Conservation (phyloP, 2,329 filamentous ascomycete genomes). For the Alternaria longipes region DNA sequence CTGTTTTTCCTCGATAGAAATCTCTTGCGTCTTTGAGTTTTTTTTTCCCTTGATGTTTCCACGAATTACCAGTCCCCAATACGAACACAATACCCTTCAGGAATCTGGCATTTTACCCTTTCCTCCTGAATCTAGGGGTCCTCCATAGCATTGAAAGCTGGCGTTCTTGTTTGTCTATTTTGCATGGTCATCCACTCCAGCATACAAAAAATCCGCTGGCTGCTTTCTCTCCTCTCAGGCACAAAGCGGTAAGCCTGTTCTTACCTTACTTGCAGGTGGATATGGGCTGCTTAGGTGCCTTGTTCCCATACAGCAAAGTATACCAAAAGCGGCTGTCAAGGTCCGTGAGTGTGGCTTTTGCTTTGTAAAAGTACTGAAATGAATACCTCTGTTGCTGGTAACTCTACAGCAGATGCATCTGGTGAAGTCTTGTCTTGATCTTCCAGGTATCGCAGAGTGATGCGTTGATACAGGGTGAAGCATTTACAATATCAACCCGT, state of each 20-base stretch:
- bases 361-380: conserved; percentile 39
- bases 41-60: conserved; percentile 36
- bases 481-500: not conserved
- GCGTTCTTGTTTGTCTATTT: conserved; percentile 38
- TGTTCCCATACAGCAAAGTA: conserved; percentile 20
- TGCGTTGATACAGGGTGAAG: not conserved
- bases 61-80: conserved; percentile 31
- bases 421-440: not conserved
- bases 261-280: conserved; percentile 21
- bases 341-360: conserved; percentile 12
- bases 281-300: conserved; percentile 7
- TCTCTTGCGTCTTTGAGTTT: conserved; percentile 14
- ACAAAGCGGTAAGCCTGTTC: conserved; percentile 43
- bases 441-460: not conserved
- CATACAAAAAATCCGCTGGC: conserved; percentile 15
- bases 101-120: conserved; percentile 19
- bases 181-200: conserved; percentile 30
- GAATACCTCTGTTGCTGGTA: conserved; percentile 10
- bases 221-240: conserved; percentile 28
- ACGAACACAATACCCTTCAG: conserved; percentile 42
- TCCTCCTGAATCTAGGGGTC: conserved; percentile 25
- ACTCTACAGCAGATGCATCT: not conserved
- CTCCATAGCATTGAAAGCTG: conserved; percentile 39
- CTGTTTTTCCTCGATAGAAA: conserved; percentile 29
- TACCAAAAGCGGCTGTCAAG: conserved; percentile 18